Evolutionary conservation across 2,329 filamentous ascomycete genomes (phyloP).

Genomic region (Cadophora gregata): DNA sequence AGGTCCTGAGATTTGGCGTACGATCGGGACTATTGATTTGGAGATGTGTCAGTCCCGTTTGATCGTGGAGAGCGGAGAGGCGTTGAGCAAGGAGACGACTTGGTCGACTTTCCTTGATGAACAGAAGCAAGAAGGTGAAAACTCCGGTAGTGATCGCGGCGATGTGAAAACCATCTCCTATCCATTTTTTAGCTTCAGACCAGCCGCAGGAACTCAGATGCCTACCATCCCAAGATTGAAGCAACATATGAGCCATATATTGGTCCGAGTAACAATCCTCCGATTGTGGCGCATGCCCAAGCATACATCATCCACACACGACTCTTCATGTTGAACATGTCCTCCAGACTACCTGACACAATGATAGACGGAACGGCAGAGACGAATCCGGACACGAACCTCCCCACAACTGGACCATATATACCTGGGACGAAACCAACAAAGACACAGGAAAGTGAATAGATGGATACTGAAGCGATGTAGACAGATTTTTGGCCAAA

Average conservation of each 20-base stretch:
- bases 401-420: constrained; percentile 48
- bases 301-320: constrained; percentile 54
- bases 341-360: constrained; percentile 54
- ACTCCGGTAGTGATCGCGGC: constrained; percentile 48
- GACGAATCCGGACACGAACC: constrained; percentile 51
- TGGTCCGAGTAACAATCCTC: constrained; percentile 52
- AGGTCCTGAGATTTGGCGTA: constrained; percentile 46
- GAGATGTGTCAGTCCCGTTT: constrained; percentile 40
- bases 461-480: constrained; percentile 44
- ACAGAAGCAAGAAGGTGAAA: constrained; percentile 45
- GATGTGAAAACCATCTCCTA: constrained; percentile 53
- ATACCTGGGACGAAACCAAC: constrained; percentile 48
- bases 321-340: constrained; percentile 53
- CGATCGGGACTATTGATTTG: constrained; percentile 48
- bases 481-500: constrained; percentile 48
- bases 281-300: constrained; percentile 51
- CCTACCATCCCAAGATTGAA: constrained; percentile 47
- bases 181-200: neutral
- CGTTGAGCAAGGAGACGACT: constrained; percentile 49
- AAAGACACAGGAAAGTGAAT: constrained; percentile 46
- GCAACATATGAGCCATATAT: constrained; percentile 51
- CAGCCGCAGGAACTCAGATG: neutral
- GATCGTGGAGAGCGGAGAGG: constrained; percentile 35
- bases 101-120: constrained; percentile 53
- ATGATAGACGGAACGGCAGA: constrained; percentile 56